Conservation (phyloP, 495 filamentous ascomycete species). For the Evernia prunastri region DNA sequence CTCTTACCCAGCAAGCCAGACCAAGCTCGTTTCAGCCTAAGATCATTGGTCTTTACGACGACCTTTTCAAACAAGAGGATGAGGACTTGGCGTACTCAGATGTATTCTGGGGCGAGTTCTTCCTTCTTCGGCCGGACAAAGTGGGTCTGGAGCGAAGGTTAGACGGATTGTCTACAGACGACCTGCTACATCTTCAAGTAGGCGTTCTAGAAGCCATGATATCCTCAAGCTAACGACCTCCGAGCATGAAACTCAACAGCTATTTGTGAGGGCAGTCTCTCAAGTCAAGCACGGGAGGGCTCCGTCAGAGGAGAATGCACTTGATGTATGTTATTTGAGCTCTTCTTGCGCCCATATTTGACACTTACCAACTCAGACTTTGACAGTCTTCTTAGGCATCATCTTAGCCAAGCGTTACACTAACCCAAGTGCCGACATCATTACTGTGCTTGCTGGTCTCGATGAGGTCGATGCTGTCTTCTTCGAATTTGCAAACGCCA, state of each 20-base stretch:
- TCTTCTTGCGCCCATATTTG: constrained; percentile 11
- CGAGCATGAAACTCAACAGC: constrained; percentile 60
- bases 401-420: constrained; percentile 86
- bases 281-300: constrained; percentile 56
- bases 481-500: constrained; percentile 74
- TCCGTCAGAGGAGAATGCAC: constrained; percentile 67
- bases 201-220: neutral
- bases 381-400: constrained; percentile 77
- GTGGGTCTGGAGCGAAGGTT: constrained; percentile 59
- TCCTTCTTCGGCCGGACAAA: constrained; percentile 74
- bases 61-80: constrained; percentile 64
- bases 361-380: constrained; percentile 60
- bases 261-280: constrained; percentile 67
- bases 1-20: constrained; percentile 85
- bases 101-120: constrained; percentile 96
- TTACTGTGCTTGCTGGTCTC: constrained; percentile 79
- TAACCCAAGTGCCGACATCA: constrained; percentile 92
- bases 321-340: constrained; percentile 62
- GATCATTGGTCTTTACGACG: constrained; percentile 82
- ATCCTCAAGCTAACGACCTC: neutral
- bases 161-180: constrained; percentile 59
- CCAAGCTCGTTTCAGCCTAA: constrained; percentile 91
- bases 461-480: constrained; percentile 81
- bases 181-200: constrained; percentile 54
- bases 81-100: constrained; percentile 66